Base-by-base conservation (phyloP, 2,329 filamentous ascomycete genomes). In the Ophiocordyceps robertsii region DNA sequence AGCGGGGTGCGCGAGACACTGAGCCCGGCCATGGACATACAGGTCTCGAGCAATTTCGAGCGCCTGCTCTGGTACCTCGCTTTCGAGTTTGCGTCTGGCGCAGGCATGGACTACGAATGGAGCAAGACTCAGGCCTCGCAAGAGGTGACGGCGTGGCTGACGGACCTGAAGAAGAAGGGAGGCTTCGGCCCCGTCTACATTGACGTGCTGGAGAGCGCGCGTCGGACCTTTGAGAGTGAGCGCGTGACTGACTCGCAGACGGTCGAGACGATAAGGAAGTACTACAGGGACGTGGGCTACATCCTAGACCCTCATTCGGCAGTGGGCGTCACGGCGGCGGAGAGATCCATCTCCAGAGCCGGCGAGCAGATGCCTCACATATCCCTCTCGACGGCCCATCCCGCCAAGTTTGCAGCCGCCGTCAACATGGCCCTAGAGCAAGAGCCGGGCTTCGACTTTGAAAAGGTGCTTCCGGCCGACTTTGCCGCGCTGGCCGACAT, bases 21-120 rank as follows among this genome's bases (percentile, higher is more conserved):
- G 41, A 88, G 83, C 52, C 92, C 92, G 0, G 92, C 92, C 38
- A 96, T 98, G 92, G 92, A 98, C 61, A 96, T 96, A 50, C 72
- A 96, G 4, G 89, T 96, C 12, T 90, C 84, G 21, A 92, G 84
- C 60, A 98, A 98, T 69, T 96, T 98, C 59, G 92, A 98, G 70
- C 79, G 92, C 29, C 72, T 98, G 6, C 72, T 98, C 11, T 96
- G 90, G 90, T 95, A 86, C 70, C 70, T 96, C 27, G 82, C 87
- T 2, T 85, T 86, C 64, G 75, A 84, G 51, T 82, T 80, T 46
- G 78, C 77, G 16, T 57, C 66, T 7, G 67, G 60, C 12, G 69
- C 70, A 4, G 74, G 75, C 40, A 75, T 80, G 70, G 75, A 82
- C 52, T 73, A 78, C 42, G 66, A 72, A 49, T 81, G 73, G 69